Percentiles rank a stretch among this genome's conserved stretches.
phyloP scores from a whole-genome alignment of 2,329 filamentous ascomycete species.

The Gremmenia infestans region DNA sequence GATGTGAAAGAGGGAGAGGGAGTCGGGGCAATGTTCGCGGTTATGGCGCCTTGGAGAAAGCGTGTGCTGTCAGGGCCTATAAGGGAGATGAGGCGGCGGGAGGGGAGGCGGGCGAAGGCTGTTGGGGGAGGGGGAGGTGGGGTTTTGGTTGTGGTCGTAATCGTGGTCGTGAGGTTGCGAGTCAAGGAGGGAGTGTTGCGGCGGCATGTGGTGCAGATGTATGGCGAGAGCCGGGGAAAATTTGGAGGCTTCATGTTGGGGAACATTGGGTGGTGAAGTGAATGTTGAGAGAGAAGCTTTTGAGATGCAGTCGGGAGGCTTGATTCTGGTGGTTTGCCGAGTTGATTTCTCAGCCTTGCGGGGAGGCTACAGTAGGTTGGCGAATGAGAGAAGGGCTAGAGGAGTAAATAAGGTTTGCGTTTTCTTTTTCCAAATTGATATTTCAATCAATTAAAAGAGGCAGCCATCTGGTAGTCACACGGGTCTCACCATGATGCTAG shows the following conservation, averaged over 20 bases:
- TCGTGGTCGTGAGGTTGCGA: background rate
- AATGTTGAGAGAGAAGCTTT: background rate
- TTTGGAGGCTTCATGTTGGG: conserved; percentile 19
- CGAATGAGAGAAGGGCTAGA: background rate
- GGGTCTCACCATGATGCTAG: too few relatives aligned
- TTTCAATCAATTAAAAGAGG: background rate
- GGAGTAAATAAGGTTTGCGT: background rate
- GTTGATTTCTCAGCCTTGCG: conserved; percentile 17
- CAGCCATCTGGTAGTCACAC: too few relatives aligned
- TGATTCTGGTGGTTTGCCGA: background rate
- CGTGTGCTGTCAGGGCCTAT: conserved; percentile 73
- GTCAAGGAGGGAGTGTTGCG: background rate
- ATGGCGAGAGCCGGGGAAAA: conserved; percentile 11
- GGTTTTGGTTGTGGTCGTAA: background rate
- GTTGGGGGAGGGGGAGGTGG: conserved; percentile 40
- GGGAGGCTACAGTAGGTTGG: background rate
- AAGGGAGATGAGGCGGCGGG: conserved; percentile 74
- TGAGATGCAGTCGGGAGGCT: background rate
- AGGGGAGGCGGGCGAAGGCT: conserved; percentile 55
- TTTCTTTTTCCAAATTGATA: background rate
- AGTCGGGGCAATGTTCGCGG: conserved; percentile 54
- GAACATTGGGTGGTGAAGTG: background rate
- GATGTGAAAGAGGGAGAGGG: conserved; percentile 17
- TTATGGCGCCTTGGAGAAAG: conserved; percentile 86
- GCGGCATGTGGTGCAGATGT: conserved; percentile 24